Base-by-base conservation (phyloP, 345 rosid species). In the Hibiscus trionum region DNA sequence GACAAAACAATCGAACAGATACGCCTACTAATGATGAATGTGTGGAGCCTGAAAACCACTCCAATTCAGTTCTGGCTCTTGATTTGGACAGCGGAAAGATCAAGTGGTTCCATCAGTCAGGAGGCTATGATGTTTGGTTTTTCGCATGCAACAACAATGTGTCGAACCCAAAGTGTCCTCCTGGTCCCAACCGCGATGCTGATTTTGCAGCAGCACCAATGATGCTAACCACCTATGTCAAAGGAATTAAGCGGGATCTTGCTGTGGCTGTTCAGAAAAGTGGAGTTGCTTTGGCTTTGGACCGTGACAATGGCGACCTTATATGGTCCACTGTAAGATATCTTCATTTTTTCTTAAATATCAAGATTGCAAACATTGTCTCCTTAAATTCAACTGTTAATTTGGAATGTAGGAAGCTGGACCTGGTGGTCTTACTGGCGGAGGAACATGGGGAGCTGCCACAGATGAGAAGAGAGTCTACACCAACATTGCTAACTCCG, bases 251-350 rank as follows among this genome's bases (percentile, higher is more conserved):
- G 74, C 19, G 3, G 19, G 79, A 77, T 4, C 12, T 80, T 56
- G 82, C 68, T 9, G 85, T 50, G 17, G 85, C 84, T 7, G 82
- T 79, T 19, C 87, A 82, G 35, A 84, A 86, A 72, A 86, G 82
- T 29, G 87, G 87, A 9, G 79, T 80, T 33, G 84, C 85, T 19
- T 82, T 81, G 88, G 85, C 85, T 59, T 62, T 86, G 6, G 85
- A 84, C 17, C 79, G 88, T 3, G 76, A 82, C 21, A 73, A 60
- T 19, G 83, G 88, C 9, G 61, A 15, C 33, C 74, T 84, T 8
- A 66, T 84, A 2, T 81, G 90, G 90, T 79, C 55, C 9, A 82
- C 69, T n/a, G 87, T 82, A 70, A 73, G 81, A 69, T 31, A 4
- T 7, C 59, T 15, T 14, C 5, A 21, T 21, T 21, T 21, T 21